Conservation (phyloP, 2,329 filamentous ascomycete genomes). For the Cercospora sp. region DNA sequence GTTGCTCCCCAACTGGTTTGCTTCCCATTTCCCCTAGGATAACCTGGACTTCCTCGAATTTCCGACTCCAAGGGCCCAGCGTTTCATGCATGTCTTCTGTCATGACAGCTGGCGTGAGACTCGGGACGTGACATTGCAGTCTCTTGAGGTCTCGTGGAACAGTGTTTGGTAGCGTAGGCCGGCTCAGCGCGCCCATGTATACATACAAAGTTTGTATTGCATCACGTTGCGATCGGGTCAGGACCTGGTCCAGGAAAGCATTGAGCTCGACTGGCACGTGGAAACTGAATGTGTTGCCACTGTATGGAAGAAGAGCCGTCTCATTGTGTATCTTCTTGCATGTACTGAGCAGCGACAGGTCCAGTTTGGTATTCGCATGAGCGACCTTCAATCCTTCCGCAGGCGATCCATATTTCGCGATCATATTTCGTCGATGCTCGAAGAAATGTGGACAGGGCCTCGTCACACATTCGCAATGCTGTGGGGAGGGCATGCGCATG, state of each 20-base stretch:
- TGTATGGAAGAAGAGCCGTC: conserved; percentile 18
- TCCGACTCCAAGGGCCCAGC: conserved; percentile 11
- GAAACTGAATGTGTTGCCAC: conserved; percentile 21
- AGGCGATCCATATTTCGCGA: conserved; percentile 18
- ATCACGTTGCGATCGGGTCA: conserved; percentile 13
- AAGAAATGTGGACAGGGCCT: conserved; percentile 21
- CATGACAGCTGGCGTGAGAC: not conserved
- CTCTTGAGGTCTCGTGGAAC: conserved; percentile 12
- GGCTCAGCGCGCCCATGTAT: conserved; percentile 16
- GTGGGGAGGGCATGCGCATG: conserved; percentile 9
- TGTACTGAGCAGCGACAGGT: conserved; percentile 16
- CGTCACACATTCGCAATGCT: conserved; percentile 16
- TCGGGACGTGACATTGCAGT: conserved; percentile 16
- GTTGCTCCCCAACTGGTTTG: not conserved
- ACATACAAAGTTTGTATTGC: conserved; percentile 14
- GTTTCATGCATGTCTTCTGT: conserved; percentile 5
- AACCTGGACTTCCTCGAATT: conserved; percentile 16
- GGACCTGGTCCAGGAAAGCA: conserved; percentile 17
- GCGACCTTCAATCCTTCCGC: conserved; percentile 15
- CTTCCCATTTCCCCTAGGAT: conserved; percentile 8
- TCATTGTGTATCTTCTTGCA: conserved; percentile 22
- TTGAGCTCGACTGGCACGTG: conserved; percentile 18
- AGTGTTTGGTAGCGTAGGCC: conserved; percentile 15
- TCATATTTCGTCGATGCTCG: conserved; percentile 15
- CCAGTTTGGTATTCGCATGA: conserved; percentile 17